A percentile compares a stretch with the other conserved stretches of the same genome.
phyloP scores from a whole-genome alignment of 305 asterid species.

The Stenogyne calaminthoides region DNA sequence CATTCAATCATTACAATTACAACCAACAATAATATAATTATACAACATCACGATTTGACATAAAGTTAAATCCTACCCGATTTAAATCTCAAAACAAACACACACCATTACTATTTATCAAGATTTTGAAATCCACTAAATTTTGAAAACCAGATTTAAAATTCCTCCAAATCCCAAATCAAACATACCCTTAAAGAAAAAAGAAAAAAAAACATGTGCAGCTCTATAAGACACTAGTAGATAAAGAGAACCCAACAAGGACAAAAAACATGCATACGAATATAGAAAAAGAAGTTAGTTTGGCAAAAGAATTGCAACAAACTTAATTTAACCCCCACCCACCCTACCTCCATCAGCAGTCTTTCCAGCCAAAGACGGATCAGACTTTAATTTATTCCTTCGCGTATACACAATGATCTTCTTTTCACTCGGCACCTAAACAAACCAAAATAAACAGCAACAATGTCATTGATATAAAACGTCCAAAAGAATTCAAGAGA shows the following conservation, averaged over 20 bases:
- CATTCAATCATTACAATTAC: too few relatives aligned
- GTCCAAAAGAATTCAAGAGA: constrained; percentile 26
- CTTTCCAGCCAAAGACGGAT: constrained; percentile 25
- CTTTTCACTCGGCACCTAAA: constrained; percentile 49
- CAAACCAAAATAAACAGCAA: constrained; percentile 21
- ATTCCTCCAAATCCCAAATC: too few relatives aligned
- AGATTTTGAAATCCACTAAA: too few relatives aligned
- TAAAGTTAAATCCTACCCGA: too few relatives aligned
- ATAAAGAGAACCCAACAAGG: constrained; percentile 10
- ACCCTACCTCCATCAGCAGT: constrained; percentile 43
- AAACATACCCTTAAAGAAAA: not conserved
- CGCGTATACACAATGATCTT: constrained; percentile 49
- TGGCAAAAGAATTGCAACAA: constrained; percentile 2
- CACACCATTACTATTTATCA: too few relatives aligned
- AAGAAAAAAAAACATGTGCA: not conserved
- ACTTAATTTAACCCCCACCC: constrained; percentile 15
- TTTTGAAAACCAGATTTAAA: too few relatives aligned
- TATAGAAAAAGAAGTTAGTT: not conserved
- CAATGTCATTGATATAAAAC: constrained; percentile 13
- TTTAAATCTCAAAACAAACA: too few relatives aligned
- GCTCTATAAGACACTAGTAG: not conserved
- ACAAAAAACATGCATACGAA: not conserved
- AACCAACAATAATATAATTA: too few relatives aligned
- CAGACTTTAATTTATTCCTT: constrained; percentile 37
- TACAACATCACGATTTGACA: too few relatives aligned